A percentile compares a stretch with the other conserved stretches of the same genome.
phyloP scores from a whole-genome alignment of 2,329 filamentous ascomycete species.

The Fusarium acutatum region DNA sequence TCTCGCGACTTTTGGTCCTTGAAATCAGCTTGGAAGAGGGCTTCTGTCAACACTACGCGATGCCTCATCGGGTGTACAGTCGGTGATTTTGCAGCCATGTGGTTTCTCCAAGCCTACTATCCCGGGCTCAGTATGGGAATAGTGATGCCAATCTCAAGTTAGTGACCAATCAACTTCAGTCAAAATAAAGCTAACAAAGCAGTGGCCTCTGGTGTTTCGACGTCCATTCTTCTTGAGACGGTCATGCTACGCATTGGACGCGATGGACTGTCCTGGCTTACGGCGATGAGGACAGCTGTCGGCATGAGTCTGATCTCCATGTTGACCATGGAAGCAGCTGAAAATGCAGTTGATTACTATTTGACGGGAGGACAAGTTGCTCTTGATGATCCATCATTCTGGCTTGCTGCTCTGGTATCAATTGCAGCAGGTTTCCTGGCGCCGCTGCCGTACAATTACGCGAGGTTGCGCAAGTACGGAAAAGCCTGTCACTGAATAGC shows the following conservation, averaged over 20 bases:
- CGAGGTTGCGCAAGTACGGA: constrained; percentile 57
- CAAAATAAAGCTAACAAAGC: accelerated
- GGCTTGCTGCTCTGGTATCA: constrained; percentile 58
- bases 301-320: constrained; percentile 69
- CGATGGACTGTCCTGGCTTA: constrained; percentile 57
- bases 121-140: constrained; percentile 56
- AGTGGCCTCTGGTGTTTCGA: constrained; percentile 62
- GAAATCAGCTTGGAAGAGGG: constrained; percentile 55
- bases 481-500: constrained; percentile 54
- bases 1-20: constrained; percentile 46
- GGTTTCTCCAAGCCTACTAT: constrained; percentile 60
- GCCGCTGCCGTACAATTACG: constrained; percentile 64
- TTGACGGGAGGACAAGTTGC: constrained; percentile 61
- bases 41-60: constrained; percentile 62
- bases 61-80: constrained; percentile 64
- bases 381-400: constrained; percentile 58
- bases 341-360: constrained; percentile 64
- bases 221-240: constrained; percentile 63
- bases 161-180: neutral
- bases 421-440: constrained; percentile 56
- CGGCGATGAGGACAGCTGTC: constrained; percentile 59
- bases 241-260: constrained; percentile 57
- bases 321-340: constrained; percentile 64
- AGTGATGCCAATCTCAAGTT: constrained; percentile 64
- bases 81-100: constrained; percentile 66